phyloP scores from a whole-genome alignment of 441 rosid genomes.

The Aquilaria agallochum region DNA sequence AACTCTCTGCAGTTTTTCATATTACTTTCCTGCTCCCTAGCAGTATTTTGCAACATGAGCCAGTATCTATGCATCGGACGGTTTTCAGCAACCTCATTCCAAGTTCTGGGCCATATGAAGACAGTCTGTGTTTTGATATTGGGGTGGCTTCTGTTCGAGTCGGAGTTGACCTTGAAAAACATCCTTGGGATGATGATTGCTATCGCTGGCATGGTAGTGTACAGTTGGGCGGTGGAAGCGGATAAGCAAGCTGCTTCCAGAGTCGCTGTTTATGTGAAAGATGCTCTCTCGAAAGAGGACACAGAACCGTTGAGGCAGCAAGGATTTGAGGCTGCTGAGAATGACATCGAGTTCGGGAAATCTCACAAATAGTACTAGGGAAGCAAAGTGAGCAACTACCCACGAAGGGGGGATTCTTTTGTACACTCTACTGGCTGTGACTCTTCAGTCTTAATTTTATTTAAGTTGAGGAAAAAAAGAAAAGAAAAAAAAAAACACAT shows the following conservation, averaged over 20 bases:
- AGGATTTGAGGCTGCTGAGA: neutral
- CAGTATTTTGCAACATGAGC: conserved; percentile 69
- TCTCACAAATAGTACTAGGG: too few species aligned
- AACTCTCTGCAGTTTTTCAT: conserved; percentile 44
- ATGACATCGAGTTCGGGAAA: neutral
- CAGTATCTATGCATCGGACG: conserved; percentile 21
- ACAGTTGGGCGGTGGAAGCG: conserved; percentile 67
- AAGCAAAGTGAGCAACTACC: too few species aligned
- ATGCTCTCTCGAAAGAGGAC: neutral
- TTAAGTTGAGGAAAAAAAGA: too few species aligned
- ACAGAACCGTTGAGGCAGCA: neutral
- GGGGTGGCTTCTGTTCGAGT: conserved; percentile 39
- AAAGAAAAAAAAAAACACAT: too few species aligned
- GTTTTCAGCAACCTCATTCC: conserved; percentile 14
- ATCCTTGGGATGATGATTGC: conserved; percentile 62
- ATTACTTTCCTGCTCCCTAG: conserved; percentile 56
- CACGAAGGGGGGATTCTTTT: too few species aligned
- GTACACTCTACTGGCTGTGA: too few species aligned
- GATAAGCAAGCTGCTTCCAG: conserved; percentile 27
- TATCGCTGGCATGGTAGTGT: conserved; percentile 59
- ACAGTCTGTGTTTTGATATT: conserved; percentile 11
- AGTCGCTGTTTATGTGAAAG: neutral
- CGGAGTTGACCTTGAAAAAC: conserved; percentile 55
- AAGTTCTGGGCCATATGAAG: conserved; percentile 19
- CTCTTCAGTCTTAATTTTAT: too few species aligned